Base-by-base conservation (phyloP, 306 rosid genomes). In the Fragaria iinumae region DNA sequence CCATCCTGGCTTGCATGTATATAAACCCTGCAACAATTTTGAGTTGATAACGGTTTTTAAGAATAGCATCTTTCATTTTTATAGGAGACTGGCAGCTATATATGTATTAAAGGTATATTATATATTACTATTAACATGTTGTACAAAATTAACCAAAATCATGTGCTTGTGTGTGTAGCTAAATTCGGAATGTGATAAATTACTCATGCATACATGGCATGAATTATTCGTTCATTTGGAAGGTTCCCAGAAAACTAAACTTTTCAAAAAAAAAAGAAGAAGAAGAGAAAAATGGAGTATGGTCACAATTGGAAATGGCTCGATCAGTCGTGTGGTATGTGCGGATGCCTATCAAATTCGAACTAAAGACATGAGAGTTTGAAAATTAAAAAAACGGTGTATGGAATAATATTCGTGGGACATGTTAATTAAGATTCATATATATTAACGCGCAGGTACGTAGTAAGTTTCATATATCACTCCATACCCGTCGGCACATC, bases 141-240 rank as follows among this genome's bases (percentile, higher is more conserved):
- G 32, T 27, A 36, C 39, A 38, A 38, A 38, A 38, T 38, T 38
- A 38, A 38, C 39, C 6, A 38, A 38, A 38, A 38, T 5, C 39
- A 38, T 38, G 39, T 38, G 39, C 39, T 38, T 38, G 39, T 38
- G 5, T 38, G 39, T 38, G 39, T 38, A 5, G 39, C 39, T 38
- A 38, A 38, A 38, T 38, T 36, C 6, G 39, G 6, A 36, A 36
- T 36, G 39, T 3, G 4, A 36, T 48, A 21, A 18, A 34, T 38
- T 4, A 49, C 39, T 47, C 69, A 17, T 65, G 18, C 52, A 20
- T 38, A 18, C 11, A 52, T 17, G 60, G 36, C 34, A 20, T 73
- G 75, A n/a, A 38, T 57, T 60, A 75, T 69, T 80, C 23, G 64
- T 82, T 66, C 78, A 82, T 34, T 49, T 44, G 74, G 78, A 69